Conservation (phyloP, 805 yeast genomes). For the Teunomyces panamensis region DNA sequence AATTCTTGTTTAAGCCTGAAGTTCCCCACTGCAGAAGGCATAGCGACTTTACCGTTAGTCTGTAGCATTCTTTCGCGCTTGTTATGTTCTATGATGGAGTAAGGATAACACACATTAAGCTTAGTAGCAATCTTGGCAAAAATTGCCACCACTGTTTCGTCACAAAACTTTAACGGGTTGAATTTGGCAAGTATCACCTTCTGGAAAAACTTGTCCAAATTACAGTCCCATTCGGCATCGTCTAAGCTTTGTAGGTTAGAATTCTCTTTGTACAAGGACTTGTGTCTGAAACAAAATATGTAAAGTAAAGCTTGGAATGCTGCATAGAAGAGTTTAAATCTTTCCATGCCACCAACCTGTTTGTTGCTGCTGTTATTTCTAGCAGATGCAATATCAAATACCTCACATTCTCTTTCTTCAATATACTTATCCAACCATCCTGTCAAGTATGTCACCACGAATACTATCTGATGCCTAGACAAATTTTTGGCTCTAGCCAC, state of each 20-base stretch:
- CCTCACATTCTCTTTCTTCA: constrained; percentile 81
- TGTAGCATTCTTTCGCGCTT: constrained; percentile 63
- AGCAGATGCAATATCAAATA: constrained; percentile 39
- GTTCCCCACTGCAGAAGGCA: constrained; percentile 35
- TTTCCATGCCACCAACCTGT: constrained; percentile 73
- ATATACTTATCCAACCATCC: constrained; percentile 84
- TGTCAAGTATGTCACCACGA: constrained; percentile 76
- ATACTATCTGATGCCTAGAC: constrained; percentile 67
- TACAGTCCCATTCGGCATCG: constrained; percentile 67
- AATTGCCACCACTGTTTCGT: constrained; percentile 88
- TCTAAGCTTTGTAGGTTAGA: constrained; percentile 14
- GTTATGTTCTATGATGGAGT: constrained; percentile 87
- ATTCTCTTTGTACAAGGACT: constrained; percentile 45
- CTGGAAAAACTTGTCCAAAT: constrained; percentile 82
- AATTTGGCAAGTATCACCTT: constrained; percentile 81
- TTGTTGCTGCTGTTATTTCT: constrained; percentile 11
- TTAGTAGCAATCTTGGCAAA: constrained; percentile 91
- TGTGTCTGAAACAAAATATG: constrained; percentile 86
- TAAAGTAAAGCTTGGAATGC: constrained; percentile 87
- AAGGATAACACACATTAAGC: constrained; percentile 88
- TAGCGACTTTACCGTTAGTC: constrained; percentile 32
- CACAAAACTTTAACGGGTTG: constrained; percentile 91
- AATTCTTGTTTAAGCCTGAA: constrained; percentile 73
- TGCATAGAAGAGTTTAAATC: constrained; percentile 85
- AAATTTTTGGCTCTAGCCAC: constrained; percentile 82